Evolutionary conservation across 176 grass and related monocot species (phyloP), one percentile per base, ranked within the genome.

Genomic region (Paspalum vaginatum): DNA sequence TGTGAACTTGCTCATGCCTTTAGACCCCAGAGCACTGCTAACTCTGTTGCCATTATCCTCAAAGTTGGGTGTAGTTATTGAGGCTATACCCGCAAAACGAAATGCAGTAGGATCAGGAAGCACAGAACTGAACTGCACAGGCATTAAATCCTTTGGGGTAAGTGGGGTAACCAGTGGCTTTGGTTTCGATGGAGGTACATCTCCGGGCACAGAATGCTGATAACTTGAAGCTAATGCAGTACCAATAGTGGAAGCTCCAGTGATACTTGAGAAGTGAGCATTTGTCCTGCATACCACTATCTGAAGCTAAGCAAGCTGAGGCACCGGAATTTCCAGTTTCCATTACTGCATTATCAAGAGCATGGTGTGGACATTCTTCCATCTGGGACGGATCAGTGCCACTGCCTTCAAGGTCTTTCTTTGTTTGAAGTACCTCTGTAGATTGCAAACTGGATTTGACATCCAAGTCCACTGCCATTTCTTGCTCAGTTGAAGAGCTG

Each of bases 91-190:
- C 58, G 81, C 84, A 57, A 87, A 91, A 94, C 87, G 80, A 86
- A 89, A 72, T 61, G 84, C 81, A 5, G 77, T 79, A 56, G 86
- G 84, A 83, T 89, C 87, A 79, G 84, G 55, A 82, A 86, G 61
- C 8, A 49, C 74, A 10, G 92, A 87, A 89, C 72, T 68, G 49
- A 89, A 89, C 68, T 89, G 88, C 45, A 89, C 88, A 82, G 88
- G 88, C 88, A 89, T 82, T 73, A 89, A 82, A 82, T 89, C 81
- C 74, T 91, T 88, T 48, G 85, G 83, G 27, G 90, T 89, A 46
- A 89, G 75, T 11, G 87, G 73, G 17, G 81, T 74, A 40, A 63
- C 60, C 60, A 70, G 76, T 42, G 61, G 73, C 39, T 86, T 89
- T 68, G 87, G 79, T 46, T 78, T 77, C 27, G 64, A 55, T 49